phyloP scores from a whole-genome alignment of 805 yeast genomes.

The Pichia scutulata region DNA sequence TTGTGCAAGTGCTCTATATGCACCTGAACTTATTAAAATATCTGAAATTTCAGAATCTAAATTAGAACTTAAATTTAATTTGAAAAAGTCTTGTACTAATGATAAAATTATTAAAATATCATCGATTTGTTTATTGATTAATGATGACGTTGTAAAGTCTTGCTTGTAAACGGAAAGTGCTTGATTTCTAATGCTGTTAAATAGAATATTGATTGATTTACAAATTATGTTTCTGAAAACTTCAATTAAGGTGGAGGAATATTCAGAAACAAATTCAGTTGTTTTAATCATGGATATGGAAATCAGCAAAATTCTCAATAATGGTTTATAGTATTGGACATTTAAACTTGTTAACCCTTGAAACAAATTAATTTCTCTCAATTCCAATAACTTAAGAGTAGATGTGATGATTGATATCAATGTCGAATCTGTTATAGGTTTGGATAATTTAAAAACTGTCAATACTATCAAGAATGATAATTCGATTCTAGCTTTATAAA shows the following conservation, averaged over 20 bases:
- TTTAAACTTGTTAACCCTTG: slow-evolving; percentile 33
- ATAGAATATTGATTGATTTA: slow-evolving; percentile 53
- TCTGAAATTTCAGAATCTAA: slow-evolving; percentile 44
- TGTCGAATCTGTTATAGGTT: slow-evolving; percentile 26
- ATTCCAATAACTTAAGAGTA: slow-evolving; percentile 38
- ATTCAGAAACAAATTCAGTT: slow-evolving; percentile 32
- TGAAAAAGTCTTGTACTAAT: slow-evolving; percentile 51
- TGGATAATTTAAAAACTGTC: slow-evolving; percentile 28
- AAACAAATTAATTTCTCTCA: slow-evolving; percentile 43
- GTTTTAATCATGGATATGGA: slow-evolving; percentile 36
- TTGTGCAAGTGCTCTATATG: slow-evolving; percentile 53
- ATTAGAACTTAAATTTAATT: slow-evolving; percentile 38
- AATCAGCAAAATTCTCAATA: slow-evolving; percentile 51
- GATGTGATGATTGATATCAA: slow-evolving; percentile 37
- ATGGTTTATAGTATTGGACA: slow-evolving; percentile 43
- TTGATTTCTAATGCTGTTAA: slow-evolving; percentile 52
- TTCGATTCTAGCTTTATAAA: slow-evolving; percentile 59
- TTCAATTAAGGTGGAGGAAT: slow-evolving; percentile 44
- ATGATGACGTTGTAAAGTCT: slow-evolving; percentile 27
- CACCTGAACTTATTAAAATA: slow-evolving; percentile 47
- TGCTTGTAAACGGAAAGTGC: slow-evolving; percentile 36
- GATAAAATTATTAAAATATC: slow-evolving; percentile 59
- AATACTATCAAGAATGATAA: slow-evolving; percentile 49
- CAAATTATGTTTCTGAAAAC: slow-evolving; percentile 59
- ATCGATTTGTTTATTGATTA: slow-evolving; percentile 46